phyloP scores from a whole-genome alignment of 169 alveolate genomes.

The Amoebophrya sp. region DNA sequence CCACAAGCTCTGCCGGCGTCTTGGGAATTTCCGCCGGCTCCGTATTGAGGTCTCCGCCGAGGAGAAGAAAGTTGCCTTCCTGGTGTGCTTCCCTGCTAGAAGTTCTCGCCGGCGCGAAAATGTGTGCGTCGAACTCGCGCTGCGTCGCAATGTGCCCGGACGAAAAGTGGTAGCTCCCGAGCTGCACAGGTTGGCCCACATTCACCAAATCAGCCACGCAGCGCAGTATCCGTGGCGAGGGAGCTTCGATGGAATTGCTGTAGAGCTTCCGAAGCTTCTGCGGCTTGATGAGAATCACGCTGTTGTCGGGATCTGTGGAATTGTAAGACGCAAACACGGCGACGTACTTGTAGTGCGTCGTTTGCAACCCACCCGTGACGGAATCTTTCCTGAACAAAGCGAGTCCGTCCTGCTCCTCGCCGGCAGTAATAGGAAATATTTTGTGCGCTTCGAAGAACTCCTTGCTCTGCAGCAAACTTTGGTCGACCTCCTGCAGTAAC shows the following conservation, averaged over 20 bases:
- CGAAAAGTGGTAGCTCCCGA: constrained; percentile 11
- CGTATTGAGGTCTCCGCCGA: constrained; percentile 10
- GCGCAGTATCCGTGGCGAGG: no score
- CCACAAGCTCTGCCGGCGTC: no score
- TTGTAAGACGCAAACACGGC: background rate
- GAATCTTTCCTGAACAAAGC: no score
- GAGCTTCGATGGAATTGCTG: no score
- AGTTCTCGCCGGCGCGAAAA: background rate
- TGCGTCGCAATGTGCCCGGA: background rate
- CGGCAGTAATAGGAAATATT: no score
- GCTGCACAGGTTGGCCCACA: background rate
- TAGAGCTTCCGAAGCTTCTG: no score
- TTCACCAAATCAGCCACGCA: no score
- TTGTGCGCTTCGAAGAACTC: no score
- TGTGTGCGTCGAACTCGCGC: background rate
- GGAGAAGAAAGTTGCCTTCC: no score
- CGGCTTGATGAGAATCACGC: background rate
- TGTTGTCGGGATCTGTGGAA: background rate
- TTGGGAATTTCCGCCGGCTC: background rate
- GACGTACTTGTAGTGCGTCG: background rate
- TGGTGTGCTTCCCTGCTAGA: no score
- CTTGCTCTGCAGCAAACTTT: background rate
- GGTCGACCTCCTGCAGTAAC: background rate
- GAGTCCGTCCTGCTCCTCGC: no score
- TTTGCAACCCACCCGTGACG: no score